Percentiles rank a stretch among this genome's conserved stretches.
phyloP scores from a whole-genome alignment of 1,284 basidiomycete species.

The Chondrostereum purpureum region DNA sequence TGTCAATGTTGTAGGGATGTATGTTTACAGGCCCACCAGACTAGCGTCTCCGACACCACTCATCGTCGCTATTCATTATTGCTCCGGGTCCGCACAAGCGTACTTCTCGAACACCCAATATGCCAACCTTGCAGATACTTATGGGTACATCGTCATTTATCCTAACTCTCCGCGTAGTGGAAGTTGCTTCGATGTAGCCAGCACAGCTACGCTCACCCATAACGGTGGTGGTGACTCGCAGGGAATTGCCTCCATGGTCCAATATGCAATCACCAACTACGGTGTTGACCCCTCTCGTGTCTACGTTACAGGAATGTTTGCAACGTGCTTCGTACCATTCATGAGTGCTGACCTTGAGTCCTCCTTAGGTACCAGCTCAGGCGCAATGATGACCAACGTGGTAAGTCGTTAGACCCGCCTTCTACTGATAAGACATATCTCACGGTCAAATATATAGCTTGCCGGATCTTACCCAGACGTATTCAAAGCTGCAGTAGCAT shows the following conservation, averaged over 20 bases:
- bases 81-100: conserved; percentile 43
- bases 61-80: conserved; percentile 48
- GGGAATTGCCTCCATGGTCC: conserved; percentile 41
- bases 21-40: conserved; percentile 38
- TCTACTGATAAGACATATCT: no score
- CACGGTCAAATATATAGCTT: conserved; percentile 20
- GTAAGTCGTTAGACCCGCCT: background rate
- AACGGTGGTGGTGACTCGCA: conserved; percentile 48
- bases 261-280: conserved; percentile 43
- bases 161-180: conserved; percentile 39
- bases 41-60: conserved; percentile 36
- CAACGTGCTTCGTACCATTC: conserved; percentile 14
- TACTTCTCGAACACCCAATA: conserved; percentile 45
- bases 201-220: conserved; percentile 44
- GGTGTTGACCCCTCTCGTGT: conserved; percentile 39
- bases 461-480: conserved; percentile 50
- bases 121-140: conserved; percentile 37
- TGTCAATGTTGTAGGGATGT: no score
- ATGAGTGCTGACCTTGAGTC: background rate
- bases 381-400: conserved; percentile 57
- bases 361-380: background rate
- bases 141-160: conserved; percentile 43
- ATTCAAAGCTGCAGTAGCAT: conserved; percentile 41
- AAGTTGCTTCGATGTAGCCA: conserved; percentile 51
- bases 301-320: conserved; percentile 45